Evolutionary conservation across 768 basidiomycete genomes (phyloP), one percentile per base, ranked within the genome.

Genomic region (Serpula lacrymans): DNA sequence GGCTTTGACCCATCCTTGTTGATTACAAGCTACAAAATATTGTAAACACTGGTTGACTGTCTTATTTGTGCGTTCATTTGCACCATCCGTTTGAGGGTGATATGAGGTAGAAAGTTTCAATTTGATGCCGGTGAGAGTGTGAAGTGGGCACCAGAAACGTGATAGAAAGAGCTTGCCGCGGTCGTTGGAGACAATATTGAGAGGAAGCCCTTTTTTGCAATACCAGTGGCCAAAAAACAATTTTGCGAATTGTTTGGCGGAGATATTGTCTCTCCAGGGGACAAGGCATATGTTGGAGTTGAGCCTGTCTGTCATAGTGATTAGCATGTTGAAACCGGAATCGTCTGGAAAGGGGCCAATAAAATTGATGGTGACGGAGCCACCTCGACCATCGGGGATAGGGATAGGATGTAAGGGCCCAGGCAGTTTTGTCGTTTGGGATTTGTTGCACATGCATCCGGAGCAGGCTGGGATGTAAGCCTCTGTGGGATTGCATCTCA

Each of bases 21-120:
- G 39, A 23, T 45, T 44, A 8, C 37, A 13, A 8, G 3, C 26
- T 4, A 48, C 42, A 22, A n/a, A 30, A 12, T 12, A 27, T 10
- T 48, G 26, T 8, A 50, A 18, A 24, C 28, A 28, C 34, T 49
- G 49, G 11, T 12, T 42, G n/a, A 52, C 43, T 11, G 52, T 51
- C 16, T 30, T 16, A 25, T 50, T 50, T 5, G 48, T 26, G 16
- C 48, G 36, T 45, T 64, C 59, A 5, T 45, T 56, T 5, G 50
- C 50, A 4, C 62, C 62, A 44, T 69, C 60, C 0, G 61, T 62
- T 43, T 69, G 53, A 0, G 62, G 67, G 32, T 70, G 69, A 33
- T 51, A 61, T 1, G 58, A 38, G 0, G 61, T 1, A 53, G 55
- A 57, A 42, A 63, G 38, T 5, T 37, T 35, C 1, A 60, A 42